Evolutionary conservation across 2,329 filamentous ascomycete species (phyloP), one percentile per base, ranked within the genome.

Genomic region (Aspergillus caelatus): DNA sequence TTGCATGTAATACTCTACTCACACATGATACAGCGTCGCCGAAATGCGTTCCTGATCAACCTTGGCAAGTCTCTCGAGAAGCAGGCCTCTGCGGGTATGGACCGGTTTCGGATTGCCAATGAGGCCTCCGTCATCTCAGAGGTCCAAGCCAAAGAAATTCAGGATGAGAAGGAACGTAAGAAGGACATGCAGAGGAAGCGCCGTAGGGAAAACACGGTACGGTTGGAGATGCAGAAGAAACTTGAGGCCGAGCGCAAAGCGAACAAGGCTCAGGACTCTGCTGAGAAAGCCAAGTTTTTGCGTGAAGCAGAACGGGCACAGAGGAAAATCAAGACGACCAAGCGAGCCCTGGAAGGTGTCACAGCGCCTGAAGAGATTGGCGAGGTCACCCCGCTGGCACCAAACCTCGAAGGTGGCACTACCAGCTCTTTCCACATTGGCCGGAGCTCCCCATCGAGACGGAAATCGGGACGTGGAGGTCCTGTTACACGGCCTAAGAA

Each of bases 151-250:
- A 92, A 93, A 68, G 94, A 97, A 77, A 85, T 97, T 9, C 91
- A 91, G 65, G 93, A 94, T 65, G 95, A 99, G 79, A 99, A 99
- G 81, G 95, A 99, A 80, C 92, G 95, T 68, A 99, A 99, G 83
- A 99, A 99, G 82, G 95, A 99, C 75, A 98, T 99, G 93, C 95
- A 99, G 77, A 91, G 95, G 67, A 99, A 98, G 82, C 88, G 95
- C 64, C 90, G 95, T 50, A 91, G 95, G 21, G 94, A 98, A 77
- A 97, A 97, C 84, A 93, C 93, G 4, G 91, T 96, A 64, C 94
- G 93, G 8, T 91, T 96, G 71, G 94, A 97, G 71, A 84, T 84
- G 75, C 90, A 93, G 75, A 95, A 96, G 80, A 91, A 95, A 67
- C 88, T 91, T 4, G 87, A 90, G 68, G 92, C 93, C 4, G 83